phyloP scores from a whole-genome alignment of 805 yeast genomes.

The Lachancea cidri region DNA sequence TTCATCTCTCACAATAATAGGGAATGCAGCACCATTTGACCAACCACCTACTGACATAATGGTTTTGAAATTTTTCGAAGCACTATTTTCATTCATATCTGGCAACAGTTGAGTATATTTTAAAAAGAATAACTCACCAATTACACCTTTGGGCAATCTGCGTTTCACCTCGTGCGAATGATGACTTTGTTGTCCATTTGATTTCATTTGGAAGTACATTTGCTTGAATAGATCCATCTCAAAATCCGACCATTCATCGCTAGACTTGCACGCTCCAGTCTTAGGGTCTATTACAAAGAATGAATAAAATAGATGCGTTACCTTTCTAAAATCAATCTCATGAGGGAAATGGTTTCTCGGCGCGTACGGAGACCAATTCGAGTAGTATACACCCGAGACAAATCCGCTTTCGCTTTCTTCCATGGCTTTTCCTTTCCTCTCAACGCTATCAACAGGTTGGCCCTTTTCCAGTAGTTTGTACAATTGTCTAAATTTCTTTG shows the following conservation, averaged over 20 bases:
- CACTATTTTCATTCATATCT: constrained; percentile 2
- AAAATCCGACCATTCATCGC: constrained; percentile 66
- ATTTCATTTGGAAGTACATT: constrained; percentile 7
- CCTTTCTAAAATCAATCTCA: constrained; percentile 50
- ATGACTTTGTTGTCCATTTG: constrained; percentile 15
- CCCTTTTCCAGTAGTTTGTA: background rate
- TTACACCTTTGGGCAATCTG: constrained; percentile 39
- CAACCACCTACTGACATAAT: constrained; percentile 85
- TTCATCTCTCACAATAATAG: constrained; percentile 38
- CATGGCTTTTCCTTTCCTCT: background rate
- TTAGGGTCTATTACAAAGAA: constrained; percentile 55
- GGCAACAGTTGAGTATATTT: constrained; percentile 30
- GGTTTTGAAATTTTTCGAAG: constrained; percentile 41
- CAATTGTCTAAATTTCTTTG: background rate
- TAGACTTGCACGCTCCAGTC: constrained; percentile 48
- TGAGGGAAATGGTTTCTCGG: constrained; percentile 53
- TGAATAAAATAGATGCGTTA: constrained; percentile 75
- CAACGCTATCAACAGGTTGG: background rate
- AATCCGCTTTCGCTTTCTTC: constrained; percentile 5
- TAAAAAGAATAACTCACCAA: constrained; percentile 45
- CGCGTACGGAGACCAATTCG: constrained; percentile 65
- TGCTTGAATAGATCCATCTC: constrained; percentile 32
- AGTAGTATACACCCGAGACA: constrained; percentile 40
- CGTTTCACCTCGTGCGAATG: constrained; percentile 1
- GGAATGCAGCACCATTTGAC: constrained; percentile 48